These are phyloP conservation scores for Metarhizium sp. DNA, from an alignment of 2,329 filamentous ascomycete genomes.

Conservation along the genomic window DNA sequence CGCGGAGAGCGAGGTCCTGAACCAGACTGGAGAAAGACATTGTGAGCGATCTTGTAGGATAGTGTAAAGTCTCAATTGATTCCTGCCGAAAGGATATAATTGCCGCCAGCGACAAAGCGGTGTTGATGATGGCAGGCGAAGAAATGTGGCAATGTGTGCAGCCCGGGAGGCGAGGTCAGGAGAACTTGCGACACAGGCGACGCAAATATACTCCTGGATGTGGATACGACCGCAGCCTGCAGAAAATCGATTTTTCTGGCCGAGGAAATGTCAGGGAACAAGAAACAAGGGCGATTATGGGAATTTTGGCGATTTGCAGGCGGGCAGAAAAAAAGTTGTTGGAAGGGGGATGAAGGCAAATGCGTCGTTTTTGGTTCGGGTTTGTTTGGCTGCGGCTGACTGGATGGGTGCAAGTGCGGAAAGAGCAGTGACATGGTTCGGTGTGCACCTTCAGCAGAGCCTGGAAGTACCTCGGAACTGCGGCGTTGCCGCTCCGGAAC, in stretches of 20 bases:
- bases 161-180: not conserved
- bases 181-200: slow-evolving; percentile 3
- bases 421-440: not conserved
- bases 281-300: not conserved
- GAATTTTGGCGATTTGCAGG: too few species aligned
- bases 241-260: not conserved
- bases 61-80: not conserved
- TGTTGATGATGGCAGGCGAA: too few species aligned
- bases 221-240: not conserved
- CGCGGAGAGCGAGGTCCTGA: slow-evolving; percentile 53
- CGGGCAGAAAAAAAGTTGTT: not conserved
- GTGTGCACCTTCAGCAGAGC: not conserved
- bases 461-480: not conserved
- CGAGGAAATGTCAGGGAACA: not conserved
- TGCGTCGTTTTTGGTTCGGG: not conserved
- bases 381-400: not conserved
- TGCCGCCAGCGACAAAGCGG: not conserved
- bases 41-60: slow-evolving; percentile 2
- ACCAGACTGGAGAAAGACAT: slow-evolving; percentile 64
- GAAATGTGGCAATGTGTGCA: not conserved
- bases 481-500: slow-evolving; percentile 1
- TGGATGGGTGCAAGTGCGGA: not conserved
- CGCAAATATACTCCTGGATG: not conserved
- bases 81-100: not conserved
- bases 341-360: not conserved